Evolutionary conservation across 768 basidiomycete species (phyloP), one percentile per base, ranked within the genome.

Genomic region (Pholiota microspora): DNA sequence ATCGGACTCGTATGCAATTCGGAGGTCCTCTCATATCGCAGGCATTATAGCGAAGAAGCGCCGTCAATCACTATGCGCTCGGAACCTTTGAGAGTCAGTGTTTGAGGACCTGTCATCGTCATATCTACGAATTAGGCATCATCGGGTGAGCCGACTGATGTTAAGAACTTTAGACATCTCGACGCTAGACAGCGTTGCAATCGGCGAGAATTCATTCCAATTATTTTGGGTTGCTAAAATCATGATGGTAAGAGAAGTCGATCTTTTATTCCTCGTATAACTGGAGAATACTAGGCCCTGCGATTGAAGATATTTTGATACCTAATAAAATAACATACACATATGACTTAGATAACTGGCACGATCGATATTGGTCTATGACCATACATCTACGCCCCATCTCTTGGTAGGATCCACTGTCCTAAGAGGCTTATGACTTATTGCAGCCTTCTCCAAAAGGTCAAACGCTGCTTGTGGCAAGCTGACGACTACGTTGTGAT

Each of bases 311-410:
- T 23, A 4, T 2, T 9, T 16, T 15, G n/a, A n/a, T n/a, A n/a
- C n/a, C n/a, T n/a, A n/a, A n/a, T n/a, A 36, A 16, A 36, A 7
- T 6, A 16, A 36, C 13, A 35, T 3, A 38, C 18, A 38, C 16
- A 8, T n/a, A 2, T 38, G 36, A n/a, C 36, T 7, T 2, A 38
- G 2, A 38, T 13, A 40, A 40, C 10, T 31, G 6, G 29, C 29
- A 6, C 12, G 7, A 31, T n/a, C 38, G 15, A 40, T 40, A 18
- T 27, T 21, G 24, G 28, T 24, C 40, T 38, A 51, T 28, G 15
- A 31, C 50, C 50, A 89, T 44, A 90, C 78, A 60, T 89, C 86
- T 3, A 87, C 69, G 0, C 79, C 80, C 86, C 85, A 88, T 0
- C 61, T 62, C 61, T 79, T 74, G 64, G 82, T 82, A 2, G 86